Conservation (phyloP, 495 filamentous ascomycete genomes). For the Usnea hakonensis region DNA sequence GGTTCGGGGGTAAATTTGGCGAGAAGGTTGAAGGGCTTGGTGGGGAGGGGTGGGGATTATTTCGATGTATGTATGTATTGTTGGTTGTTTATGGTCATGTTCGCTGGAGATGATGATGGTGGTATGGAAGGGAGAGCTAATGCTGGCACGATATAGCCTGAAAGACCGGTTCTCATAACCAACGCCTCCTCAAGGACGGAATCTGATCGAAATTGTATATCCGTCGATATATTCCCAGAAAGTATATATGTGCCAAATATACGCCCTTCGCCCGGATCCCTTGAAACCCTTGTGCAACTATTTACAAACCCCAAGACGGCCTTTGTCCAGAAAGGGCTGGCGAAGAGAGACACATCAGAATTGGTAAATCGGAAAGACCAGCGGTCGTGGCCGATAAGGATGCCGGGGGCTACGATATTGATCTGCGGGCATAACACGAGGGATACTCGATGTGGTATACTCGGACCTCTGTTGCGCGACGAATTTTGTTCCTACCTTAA, state of each 20-base stretch:
- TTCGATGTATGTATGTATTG: constrained; percentile 54
- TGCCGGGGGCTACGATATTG: constrained; percentile 27
- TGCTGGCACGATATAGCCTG: constrained; percentile 49
- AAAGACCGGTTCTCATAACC: constrained; percentile 66
- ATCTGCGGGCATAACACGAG: constrained; percentile 79
- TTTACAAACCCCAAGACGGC: neutral
- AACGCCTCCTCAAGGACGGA: constrained; percentile 59
- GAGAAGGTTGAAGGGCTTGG: constrained; percentile 57
- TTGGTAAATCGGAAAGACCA: constrained; percentile 34
- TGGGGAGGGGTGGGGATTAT: constrained; percentile 58
- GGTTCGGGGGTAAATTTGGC: constrained; percentile 53
- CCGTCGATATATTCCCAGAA: constrained; percentile 50
- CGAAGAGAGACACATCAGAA: neutral
- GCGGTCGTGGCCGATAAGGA: constrained; percentile 45
- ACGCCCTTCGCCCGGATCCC: constrained; percentile 28
- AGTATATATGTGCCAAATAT: constrained; percentile 72
- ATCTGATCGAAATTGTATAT: constrained; percentile 19
- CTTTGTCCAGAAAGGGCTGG: neutral
- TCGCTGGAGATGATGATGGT: constrained; percentile 7
- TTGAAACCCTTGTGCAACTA: constrained; percentile 10
- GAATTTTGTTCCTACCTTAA: constrained; percentile 55
- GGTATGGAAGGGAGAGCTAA: neutral
- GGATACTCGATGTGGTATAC: constrained; percentile 71
- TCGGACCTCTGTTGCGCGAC: constrained; percentile 60
- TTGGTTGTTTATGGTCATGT: constrained; percentile 58